Conservation (phyloP, 1,284 basidiomycete genomes). For the Phlebopus sp. region DNA sequence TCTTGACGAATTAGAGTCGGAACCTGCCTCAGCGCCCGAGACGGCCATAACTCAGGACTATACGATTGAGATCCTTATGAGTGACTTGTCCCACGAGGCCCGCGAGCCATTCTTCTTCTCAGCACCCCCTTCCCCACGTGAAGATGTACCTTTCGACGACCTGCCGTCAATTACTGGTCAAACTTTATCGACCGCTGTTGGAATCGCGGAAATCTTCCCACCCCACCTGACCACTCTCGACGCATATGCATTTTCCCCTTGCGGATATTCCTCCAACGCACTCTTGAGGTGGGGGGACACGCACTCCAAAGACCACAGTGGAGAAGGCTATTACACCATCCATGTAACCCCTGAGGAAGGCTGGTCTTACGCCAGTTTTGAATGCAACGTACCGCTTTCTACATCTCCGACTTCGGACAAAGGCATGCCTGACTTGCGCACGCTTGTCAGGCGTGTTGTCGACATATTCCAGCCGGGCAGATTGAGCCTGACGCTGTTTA, state of each 20-base stretch:
- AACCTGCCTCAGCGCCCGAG: constrained; percentile 16
- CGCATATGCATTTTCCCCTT: constrained; percentile 92
- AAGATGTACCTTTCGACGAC: constrained; percentile 30
- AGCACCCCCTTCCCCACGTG: constrained; percentile 29
- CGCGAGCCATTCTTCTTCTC: constrained; percentile 80
- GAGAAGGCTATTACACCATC: constrained; percentile 96
- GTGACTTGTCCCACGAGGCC: constrained; percentile 77
- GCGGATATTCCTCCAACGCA: constrained; percentile 96
- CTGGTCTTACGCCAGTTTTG: constrained; percentile 97
- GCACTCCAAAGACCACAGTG: constrained; percentile 25
- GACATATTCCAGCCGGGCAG: constrained; percentile 90
- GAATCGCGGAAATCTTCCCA: constrained; percentile 84
- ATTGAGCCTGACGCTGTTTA: constrained; percentile 89
- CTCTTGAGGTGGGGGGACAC: constrained; percentile 67
- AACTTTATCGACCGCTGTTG: constrained; percentile 70
- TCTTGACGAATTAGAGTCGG: constrained; percentile 4
- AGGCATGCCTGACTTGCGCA: constrained; percentile 69
- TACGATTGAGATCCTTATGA: constrained; percentile 99
- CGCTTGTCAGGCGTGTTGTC: constrained; percentile 85
- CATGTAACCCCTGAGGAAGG: constrained; percentile 98
- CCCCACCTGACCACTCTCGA: constrained; percentile 80
- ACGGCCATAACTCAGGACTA: constrained; percentile 59
- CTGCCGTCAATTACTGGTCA: constrained; percentile 65
- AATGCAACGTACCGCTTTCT: constrained; percentile 92
- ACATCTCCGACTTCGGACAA: constrained; percentile 35